phyloP scores from a whole-genome alignment of 2,329 filamentous ascomycete genomes.

The Pseudogymnoascus sp. region DNA sequence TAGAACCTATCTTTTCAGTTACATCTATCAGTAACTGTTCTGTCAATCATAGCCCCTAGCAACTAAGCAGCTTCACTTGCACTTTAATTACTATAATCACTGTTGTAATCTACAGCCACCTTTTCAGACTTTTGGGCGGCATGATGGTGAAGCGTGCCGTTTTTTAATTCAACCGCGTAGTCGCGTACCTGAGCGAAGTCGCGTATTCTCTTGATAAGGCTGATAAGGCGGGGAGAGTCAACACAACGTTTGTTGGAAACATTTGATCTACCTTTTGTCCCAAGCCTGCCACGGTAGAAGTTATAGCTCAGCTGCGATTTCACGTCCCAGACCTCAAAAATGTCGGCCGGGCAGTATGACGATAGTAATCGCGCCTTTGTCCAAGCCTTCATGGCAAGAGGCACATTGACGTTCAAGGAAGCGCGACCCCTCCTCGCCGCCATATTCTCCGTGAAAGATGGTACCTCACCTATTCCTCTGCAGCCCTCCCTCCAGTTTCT shows the following conservation, averaged over 20 bases:
- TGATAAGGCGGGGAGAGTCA: neutral
- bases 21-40: too few relatives aligned
- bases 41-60: too few relatives aligned
- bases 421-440: constrained; percentile 66
- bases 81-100: too few relatives aligned
- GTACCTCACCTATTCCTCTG: constrained; percentile 12
- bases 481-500: neutral
- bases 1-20: too few relatives aligned
- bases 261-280: neutral
- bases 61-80: too few relatives aligned
- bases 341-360: constrained; percentile 18
- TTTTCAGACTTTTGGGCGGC: too few relatives aligned
- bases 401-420: constrained; percentile 67
- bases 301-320: neutral
- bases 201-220: neutral
- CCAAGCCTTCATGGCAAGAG: constrained; percentile 75
- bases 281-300: neutral
- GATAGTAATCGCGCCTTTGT: constrained; percentile 80
- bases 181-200: constrained; percentile 5
- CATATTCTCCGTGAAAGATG: constrained; percentile 50
- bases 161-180: too few relatives aligned
- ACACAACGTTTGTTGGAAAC: neutral
- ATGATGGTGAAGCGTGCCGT: too few relatives aligned
- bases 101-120: too few relatives aligned
- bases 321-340: neutral